phyloP scores from a whole-genome alignment of 177 flowering plant species.

The Vitis hybrid region DNA sequence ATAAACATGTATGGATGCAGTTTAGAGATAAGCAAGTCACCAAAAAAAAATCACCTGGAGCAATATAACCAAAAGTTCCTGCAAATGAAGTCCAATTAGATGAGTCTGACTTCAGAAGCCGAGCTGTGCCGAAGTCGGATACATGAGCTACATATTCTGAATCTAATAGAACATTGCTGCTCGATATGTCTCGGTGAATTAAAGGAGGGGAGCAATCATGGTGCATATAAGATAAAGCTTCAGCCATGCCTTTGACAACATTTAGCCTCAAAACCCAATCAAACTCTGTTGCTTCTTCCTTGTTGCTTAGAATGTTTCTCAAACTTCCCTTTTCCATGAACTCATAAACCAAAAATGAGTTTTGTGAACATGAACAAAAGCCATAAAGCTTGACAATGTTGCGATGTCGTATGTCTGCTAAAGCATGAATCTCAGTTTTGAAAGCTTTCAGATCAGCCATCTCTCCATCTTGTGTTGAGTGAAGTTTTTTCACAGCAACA shows the following conservation, averaged over 20 bases:
- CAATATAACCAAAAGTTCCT: constrained; percentile 22
- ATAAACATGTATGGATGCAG: too few relatives aligned
- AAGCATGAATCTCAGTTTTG: constrained; percentile 10
- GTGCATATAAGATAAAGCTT: constrained; percentile 23
- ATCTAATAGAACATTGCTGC: constrained; percentile 16
- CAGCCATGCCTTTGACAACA: constrained; percentile 10
- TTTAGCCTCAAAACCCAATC: constrained; percentile 19
- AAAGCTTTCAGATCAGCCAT: constrained; percentile 1
- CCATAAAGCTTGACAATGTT: constrained; percentile 16
- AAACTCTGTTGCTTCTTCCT: constrained; percentile 12
- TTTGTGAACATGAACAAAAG: not conserved
- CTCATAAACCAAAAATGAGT: constrained; percentile 13
- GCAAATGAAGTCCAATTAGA: constrained; percentile 19
- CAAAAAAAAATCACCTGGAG: constrained; percentile 15
- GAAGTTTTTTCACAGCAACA: constrained; percentile 22
- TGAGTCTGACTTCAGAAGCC: constrained; percentile 20
- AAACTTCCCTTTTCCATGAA: constrained; percentile 19
- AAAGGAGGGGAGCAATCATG: constrained; percentile 22
- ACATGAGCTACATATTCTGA: constrained; percentile 13
- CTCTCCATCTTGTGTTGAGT: not conserved
- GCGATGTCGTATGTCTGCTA: constrained; percentile 1
- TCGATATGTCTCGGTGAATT: constrained; percentile 20
- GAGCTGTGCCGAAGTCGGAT: constrained; percentile 15
- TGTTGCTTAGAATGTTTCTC: constrained; percentile 2
- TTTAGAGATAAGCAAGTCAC: not conserved